Base-by-base conservation (phyloP, 345 rosid genomes). In the Salix koriyanagi region DNA sequence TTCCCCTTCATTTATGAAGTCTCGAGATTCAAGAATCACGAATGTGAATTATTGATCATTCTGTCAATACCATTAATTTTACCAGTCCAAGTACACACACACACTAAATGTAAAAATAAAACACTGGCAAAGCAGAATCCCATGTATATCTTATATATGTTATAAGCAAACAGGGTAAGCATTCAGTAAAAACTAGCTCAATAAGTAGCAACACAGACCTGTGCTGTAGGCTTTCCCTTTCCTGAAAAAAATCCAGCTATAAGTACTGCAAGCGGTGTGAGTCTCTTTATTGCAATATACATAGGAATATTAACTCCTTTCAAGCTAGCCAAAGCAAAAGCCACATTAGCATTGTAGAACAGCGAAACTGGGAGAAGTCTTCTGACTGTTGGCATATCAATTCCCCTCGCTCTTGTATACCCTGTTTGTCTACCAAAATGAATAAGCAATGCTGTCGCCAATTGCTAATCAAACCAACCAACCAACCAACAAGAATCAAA, bases 201-300 rank as follows among this genome's bases (percentile, higher is more conserved):
- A 41, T 12, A 67, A 70, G 67, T 34, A 8, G 28, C n/a, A 46
- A 64, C 65, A 67, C 74, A 71, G 42, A 91, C 99, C 96, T 91
- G 97, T 71, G 85, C 77, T 44, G 97, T 83, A 71, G 99, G 99
- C 71, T 83, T 88, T 72, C 88, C 96, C 77, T 91, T 96, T 62
- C 98, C 96, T 23, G 89, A 88, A 44, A 87, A 82, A 73, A 81
- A 72, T 30, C 98, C 98, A 14, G 96, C 89, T 46, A 91, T 71
- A 65, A 96, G 86, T 52, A 93, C 97, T 50, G 98, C 94, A 60
- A 93, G 96, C 2, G 99, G 99, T 6, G 97, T 91, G 79, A 96
- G 97, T 76, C 99, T 89, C 88, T 96, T 96, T 36, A 93, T 93
- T 12, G 99, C 99, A 26, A 96, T 96, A 83, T 96, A 96, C 99